These are phyloP conservation scores for Inga laurina DNA, from an alignment of 306 rosid genomes.

Conservation along the genomic window DNA sequence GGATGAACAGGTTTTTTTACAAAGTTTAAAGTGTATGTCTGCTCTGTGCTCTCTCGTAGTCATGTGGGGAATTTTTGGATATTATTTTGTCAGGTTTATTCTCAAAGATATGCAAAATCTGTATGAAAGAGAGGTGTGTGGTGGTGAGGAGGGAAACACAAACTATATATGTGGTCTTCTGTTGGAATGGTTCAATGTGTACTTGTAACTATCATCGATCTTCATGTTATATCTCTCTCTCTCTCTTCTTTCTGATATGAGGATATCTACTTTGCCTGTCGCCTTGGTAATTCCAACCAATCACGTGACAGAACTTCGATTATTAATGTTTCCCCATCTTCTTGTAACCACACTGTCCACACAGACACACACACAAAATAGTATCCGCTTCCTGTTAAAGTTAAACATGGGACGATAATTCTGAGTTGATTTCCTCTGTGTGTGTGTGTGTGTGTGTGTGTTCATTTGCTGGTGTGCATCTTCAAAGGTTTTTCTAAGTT, in stretches of 20 bases:
- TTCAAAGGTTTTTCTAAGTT: neutral
- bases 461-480: neutral
- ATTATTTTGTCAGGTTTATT: slow-evolving; percentile 14
- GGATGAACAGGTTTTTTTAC: slow-evolving; percentile 39
- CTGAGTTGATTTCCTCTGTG: neutral
- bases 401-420: neutral
- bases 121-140: neutral
- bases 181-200: neutral
- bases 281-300: neutral
- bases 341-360: neutral
- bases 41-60: slow-evolving; percentile 5
- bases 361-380: neutral
- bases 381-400: neutral
- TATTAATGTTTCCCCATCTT: neutral
- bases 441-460: neutral
- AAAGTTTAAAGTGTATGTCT: neutral
- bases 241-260: neutral
- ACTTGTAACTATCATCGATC: slow-evolving; percentile 21
- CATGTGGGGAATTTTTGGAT: slow-evolving; percentile 31
- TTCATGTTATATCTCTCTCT: neutral
- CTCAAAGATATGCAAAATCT: slow-evolving; percentile 1
- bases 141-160: neutral
- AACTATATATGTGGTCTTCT: neutral
- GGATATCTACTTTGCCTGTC: neutral
- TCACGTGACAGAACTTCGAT: neutral